Evolutionary conservation across 139 green algal species (phyloP).

Genomic region (Ettlia oleoabundans): DNA sequence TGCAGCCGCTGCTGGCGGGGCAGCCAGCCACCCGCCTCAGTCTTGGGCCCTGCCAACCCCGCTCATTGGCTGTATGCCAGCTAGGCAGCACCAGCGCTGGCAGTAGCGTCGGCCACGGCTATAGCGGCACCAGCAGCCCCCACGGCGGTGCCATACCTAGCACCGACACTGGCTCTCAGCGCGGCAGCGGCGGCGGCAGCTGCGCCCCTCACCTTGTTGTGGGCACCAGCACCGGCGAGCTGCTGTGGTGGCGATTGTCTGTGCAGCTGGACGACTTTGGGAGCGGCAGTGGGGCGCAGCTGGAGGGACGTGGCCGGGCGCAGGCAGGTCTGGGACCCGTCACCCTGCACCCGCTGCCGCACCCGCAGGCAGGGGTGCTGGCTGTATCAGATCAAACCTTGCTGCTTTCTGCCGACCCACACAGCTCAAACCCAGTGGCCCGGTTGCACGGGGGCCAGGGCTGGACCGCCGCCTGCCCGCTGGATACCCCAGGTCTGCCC

Average conservation of each 20-base stretch:
- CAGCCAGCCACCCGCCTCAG: background rate
- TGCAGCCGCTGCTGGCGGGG: constrained; percentile 25
- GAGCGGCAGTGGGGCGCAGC: background rate
- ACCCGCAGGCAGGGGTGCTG: background rate
- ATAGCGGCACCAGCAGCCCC: no score
- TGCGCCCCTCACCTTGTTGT: constrained; percentile 3
- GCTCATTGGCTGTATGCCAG: constrained; percentile 4
- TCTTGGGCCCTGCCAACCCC: background rate
- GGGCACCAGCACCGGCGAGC: constrained; percentile 19
- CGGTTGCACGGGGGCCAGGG: constrained; percentile 20
- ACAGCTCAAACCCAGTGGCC: background rate
- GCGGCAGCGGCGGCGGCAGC: background rate
- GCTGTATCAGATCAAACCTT: constrained; percentile 15
- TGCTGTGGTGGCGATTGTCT: constrained; percentile 30
- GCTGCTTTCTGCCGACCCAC: background rate
- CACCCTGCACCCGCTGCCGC: constrained; percentile 7
- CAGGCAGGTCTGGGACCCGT: constrained; percentile 17
- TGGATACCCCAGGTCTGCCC: background rate
- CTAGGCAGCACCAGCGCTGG: no score
- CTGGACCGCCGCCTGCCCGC: background rate
- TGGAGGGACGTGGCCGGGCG: background rate
- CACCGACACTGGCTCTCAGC: no score
- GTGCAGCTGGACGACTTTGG: background rate
- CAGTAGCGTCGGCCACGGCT: no score
- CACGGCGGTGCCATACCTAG: no score